phyloP scores from a whole-genome alignment of 75 land plant species.

The Sequoiadendron giganteum region DNA sequence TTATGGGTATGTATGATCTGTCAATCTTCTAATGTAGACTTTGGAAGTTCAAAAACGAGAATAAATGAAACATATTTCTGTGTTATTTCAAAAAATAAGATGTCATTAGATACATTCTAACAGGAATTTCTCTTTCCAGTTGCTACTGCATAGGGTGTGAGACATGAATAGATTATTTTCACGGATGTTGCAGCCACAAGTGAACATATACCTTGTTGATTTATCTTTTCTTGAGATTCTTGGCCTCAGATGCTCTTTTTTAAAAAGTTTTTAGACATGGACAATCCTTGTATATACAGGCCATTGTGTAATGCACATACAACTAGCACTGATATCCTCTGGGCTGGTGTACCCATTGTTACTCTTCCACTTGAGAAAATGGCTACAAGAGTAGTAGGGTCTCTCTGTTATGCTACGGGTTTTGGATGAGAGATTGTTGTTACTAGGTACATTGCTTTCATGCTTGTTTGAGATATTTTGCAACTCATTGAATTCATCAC shows the following conservation, averaged over 20 bases:
- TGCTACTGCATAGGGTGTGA: conserved; percentile 48
- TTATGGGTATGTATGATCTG: conserved; percentile 37
- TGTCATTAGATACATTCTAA: neutral
- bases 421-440: conserved; percentile 32
- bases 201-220: conserved; percentile 53
- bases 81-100: neutral
- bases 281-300: conserved; percentile 16
- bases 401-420: conserved; percentile 53
- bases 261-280: neutral
- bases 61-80: neutral
- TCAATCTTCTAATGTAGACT: neutral
- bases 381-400: conserved; percentile 58
- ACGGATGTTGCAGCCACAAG: conserved; percentile 58
- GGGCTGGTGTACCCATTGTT: conserved; percentile 57
- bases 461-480: too few relatives aligned
- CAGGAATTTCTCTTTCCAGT: conserved; percentile 19
- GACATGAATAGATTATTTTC: conserved; percentile 51
- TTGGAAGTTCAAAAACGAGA: neutral
- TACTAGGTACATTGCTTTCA: too few relatives aligned
- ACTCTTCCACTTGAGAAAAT: conserved; percentile 54
- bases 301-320: conserved; percentile 63
- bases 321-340: conserved; percentile 55
- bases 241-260: neutral
- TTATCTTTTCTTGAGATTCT: neutral
- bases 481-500: too few relatives aligned